These are phyloP conservation scores for Coniochaeta sp. DNA, from an alignment of 2,329 filamentous ascomycete genomes.

Conservation along the genomic window DNA sequence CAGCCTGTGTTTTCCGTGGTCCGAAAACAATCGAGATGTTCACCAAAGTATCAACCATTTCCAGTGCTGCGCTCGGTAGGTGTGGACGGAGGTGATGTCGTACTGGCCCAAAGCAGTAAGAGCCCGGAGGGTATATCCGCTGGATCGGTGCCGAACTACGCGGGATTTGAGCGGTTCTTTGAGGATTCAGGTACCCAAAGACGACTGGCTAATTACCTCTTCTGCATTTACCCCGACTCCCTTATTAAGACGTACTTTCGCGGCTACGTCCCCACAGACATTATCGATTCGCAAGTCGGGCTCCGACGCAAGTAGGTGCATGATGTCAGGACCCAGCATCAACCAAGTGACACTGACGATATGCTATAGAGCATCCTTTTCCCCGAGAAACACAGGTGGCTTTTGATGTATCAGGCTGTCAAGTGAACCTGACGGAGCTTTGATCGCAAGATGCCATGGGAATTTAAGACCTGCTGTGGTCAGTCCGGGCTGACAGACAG, in stretches of 20 bases:
- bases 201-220: neutral
- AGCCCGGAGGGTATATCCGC: neutral
- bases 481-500: too few relatives aligned
- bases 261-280: neutral
- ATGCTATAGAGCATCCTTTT: neutral
- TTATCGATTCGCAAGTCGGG: neutral
- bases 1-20: neutral
- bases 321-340: neutral
- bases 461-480: too few relatives aligned
- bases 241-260: neutral
- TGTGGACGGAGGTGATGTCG: neutral
- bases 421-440: neutral
- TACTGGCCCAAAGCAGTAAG: neutral
- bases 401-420: neutral
- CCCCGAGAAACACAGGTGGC: neutral
- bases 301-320: neutral
- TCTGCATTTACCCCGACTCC: constrained; percentile 1
- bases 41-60: neutral
- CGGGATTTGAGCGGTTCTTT: neutral
- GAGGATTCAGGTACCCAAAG: neutral
- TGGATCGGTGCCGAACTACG: neutral
- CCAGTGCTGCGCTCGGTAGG: neutral
- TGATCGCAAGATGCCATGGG: too few relatives aligned
- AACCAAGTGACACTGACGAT: neutral
- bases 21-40: neutral